Percentiles rank a stretch among this genome's conserved stretches.
Evolutionary conservation across 1,139 yeast species (phyloP).

Genomic region (Geotrichum klebahnii): DNA sequence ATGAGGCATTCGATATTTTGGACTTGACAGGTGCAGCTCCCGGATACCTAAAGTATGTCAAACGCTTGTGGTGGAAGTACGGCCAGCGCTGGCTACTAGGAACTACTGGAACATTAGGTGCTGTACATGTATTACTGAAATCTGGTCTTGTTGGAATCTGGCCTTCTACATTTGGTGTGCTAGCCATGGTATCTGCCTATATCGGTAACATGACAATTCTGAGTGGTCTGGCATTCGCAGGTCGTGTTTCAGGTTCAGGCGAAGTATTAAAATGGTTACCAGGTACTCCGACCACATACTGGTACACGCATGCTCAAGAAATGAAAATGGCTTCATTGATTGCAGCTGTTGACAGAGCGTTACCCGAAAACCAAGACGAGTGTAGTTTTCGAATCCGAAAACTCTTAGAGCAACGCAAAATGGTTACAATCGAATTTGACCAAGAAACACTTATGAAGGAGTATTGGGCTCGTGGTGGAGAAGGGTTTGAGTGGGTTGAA

Average conservation of each 20-base stretch:
- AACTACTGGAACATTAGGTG: slow-evolving; percentile 35
- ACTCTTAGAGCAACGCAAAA: slow-evolving; percentile 32
- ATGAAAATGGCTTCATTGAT: slow-evolving; percentile 62
- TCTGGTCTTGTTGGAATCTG: slow-evolving; percentile 44
- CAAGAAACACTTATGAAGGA: slow-evolving; percentile 60
- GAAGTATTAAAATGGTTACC: slow-evolving; percentile 55
- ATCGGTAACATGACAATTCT: slow-evolving; percentile 53
- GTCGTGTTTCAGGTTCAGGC: slow-evolving; percentile 61
- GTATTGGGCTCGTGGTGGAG: slow-evolving; percentile 74
- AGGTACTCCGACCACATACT: slow-evolving; percentile 61
- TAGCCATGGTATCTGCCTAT: slow-evolving; percentile 62
- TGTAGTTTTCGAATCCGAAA: slow-evolving; percentile 34
- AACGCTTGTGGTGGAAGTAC: slow-evolving; percentile 29
- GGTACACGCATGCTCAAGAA: slow-evolving; percentile 67
- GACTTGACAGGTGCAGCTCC: slow-evolving; percentile 59
- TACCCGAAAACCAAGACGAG: slow-evolving; percentile 43
- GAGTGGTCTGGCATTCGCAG: slow-evolving; percentile 54
- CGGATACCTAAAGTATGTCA: slow-evolving; percentile 31
- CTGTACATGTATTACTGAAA: slow-evolving; percentile 35
- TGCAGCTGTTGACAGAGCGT: slow-evolving; percentile 55
- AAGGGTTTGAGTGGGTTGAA: slow-evolving; percentile 74
- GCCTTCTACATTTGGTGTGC: slow-evolving; percentile 41
- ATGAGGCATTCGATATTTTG: slow-evolving; percentile 53
- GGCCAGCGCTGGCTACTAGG: slow-evolving; percentile 38
- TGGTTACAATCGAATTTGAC: slow-evolving; percentile 58